These are phyloP conservation scores for Diaporthe australafricana DNA, from an alignment of 2,329 filamentous ascomycete species.

Conservation along the genomic window DNA sequence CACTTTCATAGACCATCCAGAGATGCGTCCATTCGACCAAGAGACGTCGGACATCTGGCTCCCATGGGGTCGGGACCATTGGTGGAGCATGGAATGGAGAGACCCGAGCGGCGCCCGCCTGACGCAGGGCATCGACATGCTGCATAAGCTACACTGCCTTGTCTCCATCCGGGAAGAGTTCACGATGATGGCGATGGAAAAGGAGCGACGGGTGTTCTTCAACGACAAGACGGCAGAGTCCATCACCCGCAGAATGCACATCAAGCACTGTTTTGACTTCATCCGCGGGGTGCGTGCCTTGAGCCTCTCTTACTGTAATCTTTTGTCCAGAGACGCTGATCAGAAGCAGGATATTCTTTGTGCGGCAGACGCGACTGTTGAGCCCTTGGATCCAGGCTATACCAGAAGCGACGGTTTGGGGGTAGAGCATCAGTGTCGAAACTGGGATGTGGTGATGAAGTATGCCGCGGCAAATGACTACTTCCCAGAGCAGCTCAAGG, in stretches of 20 bases:
- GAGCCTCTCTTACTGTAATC: no score
- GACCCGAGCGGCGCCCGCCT: not conserved
- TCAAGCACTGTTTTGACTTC: constrained; percentile 33
- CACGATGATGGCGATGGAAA: not conserved
- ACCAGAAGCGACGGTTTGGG: not conserved
- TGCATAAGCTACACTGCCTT: constrained; percentile 5
- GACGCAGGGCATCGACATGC: not conserved
- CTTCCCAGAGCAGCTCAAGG: no score
- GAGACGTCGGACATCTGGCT: not conserved
- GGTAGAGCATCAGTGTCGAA: not conserved
- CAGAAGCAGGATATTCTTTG: constrained; percentile 35
- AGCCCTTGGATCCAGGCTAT: constrained; percentile 10
- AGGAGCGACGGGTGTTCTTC: not conserved
- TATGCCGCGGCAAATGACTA: no score
- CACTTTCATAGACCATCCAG: not conserved
- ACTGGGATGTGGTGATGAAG: not conserved
- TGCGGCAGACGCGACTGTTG: constrained; percentile 33
- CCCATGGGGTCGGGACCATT: not conserved
- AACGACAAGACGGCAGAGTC: not conserved
- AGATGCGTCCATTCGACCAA: not conserved
- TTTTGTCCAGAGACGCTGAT: no score
- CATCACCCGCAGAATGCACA: constrained; percentile 4
- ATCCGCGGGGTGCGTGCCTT: constrained; percentile 14
- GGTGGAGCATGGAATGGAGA: not conserved
- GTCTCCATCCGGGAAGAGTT: constrained; percentile 5